Evolutionary conservation across 148 eudicot species (phyloP).

Genomic region (Fagopyrum esculentum): DNA sequence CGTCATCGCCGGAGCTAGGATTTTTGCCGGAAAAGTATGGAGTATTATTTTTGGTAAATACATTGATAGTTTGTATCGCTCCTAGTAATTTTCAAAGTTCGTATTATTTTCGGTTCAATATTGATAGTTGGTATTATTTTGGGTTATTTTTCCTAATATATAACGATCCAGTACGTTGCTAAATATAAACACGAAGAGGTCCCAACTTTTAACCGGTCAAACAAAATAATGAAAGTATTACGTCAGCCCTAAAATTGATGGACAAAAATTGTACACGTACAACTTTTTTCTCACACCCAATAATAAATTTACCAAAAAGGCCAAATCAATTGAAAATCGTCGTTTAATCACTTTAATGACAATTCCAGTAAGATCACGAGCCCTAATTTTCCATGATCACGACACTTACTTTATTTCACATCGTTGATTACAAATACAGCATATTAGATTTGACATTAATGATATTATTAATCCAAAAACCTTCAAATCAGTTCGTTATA

Average conservation of each 20-base stretch:
- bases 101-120: too few relatives aligned
- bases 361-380: background rate
- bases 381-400: background rate
- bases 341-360: conserved; percentile 1
- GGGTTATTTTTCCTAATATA: too few relatives aligned
- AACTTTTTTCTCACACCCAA: background rate
- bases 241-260: conserved; percentile 9
- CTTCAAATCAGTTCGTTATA: conserved; percentile 7
- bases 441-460: conserved; percentile 11
- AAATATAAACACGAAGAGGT: background rate
- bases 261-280: background rate
- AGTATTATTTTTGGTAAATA: too few relatives aligned
- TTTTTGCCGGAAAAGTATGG: too few relatives aligned
- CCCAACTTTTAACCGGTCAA: background rate
- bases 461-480: background rate
- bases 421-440: background rate
- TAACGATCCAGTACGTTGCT: background rate
- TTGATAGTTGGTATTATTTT: too few relatives aligned
- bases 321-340: background rate
- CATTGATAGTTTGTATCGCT: too few relatives aligned
- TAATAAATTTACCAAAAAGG: background rate
- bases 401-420: background rate
- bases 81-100: too few relatives aligned
- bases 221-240: background rate
- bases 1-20: too few relatives aligned